These are phyloP conservation scores for Apiotrichum gracile DNA, from an alignment of 1,284 basidiomycete genomes.

Conservation along the genomic window DNA sequence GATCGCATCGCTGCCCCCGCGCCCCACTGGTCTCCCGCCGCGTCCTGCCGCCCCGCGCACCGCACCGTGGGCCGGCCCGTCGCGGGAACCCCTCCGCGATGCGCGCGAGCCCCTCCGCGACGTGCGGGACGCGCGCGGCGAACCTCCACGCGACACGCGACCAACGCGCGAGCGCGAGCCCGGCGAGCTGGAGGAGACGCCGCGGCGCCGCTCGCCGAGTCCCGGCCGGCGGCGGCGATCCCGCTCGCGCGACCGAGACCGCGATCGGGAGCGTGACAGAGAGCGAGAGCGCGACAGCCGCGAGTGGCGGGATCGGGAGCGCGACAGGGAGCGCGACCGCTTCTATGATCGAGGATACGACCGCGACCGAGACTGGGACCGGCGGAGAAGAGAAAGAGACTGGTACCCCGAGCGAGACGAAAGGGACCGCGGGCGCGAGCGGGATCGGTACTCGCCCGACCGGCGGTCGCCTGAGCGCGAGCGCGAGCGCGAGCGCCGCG, in stretches of 20 bases:
- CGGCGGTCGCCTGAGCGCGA: not conserved
- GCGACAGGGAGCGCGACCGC: not conserved
- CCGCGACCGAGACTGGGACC: conserved; percentile 4
- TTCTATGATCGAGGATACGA: conserved; percentile 3
- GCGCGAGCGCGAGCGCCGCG: not conserved
- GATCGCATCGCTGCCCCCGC: not conserved
- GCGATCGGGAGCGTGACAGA: not conserved
- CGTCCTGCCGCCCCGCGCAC: not conserved
- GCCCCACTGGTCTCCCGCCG: not conserved
- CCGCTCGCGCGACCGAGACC: conserved; percentile 8
- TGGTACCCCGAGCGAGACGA: not conserved
- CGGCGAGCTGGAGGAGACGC: not conserved
- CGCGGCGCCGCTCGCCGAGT: not conserved
- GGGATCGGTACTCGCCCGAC: no score
- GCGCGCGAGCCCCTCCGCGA: no score
- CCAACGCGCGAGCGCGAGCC: not conserved
- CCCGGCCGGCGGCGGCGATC: conserved; percentile 5
- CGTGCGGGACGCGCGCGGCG: not conserved
- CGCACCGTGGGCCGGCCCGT: no score
- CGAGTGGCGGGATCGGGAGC: not conserved
- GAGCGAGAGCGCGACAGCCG: not conserved
- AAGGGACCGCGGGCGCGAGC: not conserved
- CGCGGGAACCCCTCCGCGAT: no score
- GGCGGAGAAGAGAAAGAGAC: not conserved
- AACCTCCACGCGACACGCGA: not conserved